Evolutionary conservation across 164 flowering plant genomes (phyloP).

Genomic region (Kingdonia uniflora): DNA sequence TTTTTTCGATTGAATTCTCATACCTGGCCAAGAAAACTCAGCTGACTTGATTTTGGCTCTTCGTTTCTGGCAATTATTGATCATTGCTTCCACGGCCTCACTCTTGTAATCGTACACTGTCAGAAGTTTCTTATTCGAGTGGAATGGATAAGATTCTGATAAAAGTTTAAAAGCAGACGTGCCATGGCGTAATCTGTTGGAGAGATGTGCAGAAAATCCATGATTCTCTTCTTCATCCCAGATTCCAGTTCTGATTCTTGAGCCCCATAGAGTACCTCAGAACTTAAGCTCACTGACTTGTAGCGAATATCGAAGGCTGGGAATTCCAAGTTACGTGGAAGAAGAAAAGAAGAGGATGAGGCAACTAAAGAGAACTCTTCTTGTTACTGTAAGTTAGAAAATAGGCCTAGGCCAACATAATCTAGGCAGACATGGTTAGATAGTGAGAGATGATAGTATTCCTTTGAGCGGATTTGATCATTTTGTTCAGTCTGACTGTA

Average conservation of each 20-base stretch:
- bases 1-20: conserved; percentile 53
- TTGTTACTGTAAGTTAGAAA: conserved; percentile 51
- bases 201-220: conserved; percentile 55
- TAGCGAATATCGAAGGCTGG: conserved; percentile 54
- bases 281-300: conserved; percentile 53
- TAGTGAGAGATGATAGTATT: conserved; percentile 52
- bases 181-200: conserved; percentile 58
- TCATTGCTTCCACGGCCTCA: conserved; percentile 64
- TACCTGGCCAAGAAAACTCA: conserved; percentile 78
- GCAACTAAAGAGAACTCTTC: conserved; percentile 17
- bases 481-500: conserved; percentile 41
- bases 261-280: conserved; percentile 54
- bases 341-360: conserved; percentile 19
- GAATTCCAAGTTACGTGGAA: conserved; percentile 16
- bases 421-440: conserved; percentile 76
- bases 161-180: conserved; percentile 77
- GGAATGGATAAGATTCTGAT: conserved; percentile 80
- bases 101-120: conserved; percentile 83
- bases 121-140: conserved; percentile 42
- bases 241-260: conserved; percentile 55
- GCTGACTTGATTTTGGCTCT: conserved; percentile 64
- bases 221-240: conserved; percentile 52
- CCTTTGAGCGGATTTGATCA: conserved; percentile 52
- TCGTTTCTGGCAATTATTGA: conserved; percentile 45
- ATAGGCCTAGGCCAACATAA: conserved; percentile 74